Conservation (phyloP, 2,329 filamentous ascomycete species). For the Phoma herbarum region DNA sequence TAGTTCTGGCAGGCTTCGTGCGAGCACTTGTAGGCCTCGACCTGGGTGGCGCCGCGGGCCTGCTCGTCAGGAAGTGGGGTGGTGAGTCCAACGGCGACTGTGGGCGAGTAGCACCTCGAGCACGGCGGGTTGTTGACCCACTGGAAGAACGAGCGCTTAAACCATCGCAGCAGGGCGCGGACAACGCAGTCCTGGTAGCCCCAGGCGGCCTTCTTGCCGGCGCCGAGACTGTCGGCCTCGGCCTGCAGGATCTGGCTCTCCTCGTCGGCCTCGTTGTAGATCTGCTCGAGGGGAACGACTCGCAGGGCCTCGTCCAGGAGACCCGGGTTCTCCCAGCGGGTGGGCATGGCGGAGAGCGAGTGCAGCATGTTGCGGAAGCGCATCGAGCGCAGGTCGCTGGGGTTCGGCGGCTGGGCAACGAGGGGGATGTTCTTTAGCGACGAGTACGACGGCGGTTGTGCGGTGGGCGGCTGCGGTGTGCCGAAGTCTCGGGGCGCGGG, state of each 20-base stretch:
- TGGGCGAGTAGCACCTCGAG: constrained; percentile 80
- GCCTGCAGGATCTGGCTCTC: constrained; percentile 88
- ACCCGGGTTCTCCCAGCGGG: constrained; percentile 95
- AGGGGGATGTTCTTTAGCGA: constrained; percentile 71
- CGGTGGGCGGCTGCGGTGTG: constrained; percentile 48
- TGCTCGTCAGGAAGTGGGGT: constrained; percentile 87
- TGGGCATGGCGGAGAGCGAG: constrained; percentile 85
- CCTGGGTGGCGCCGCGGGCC: constrained; percentile 83
- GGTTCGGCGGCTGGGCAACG: constrained; percentile 77
- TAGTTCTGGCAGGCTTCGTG: constrained; percentile 76
- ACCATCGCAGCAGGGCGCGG: constrained; percentile 90
- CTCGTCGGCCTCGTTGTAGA: constrained; percentile 94
- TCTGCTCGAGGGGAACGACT: constrained; percentile 84
- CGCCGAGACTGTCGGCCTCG: constrained; percentile 85
- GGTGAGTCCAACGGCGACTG: constrained; percentile 82
- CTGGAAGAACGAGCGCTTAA: constrained; percentile 91
- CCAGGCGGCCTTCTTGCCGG: constrained; percentile 84
- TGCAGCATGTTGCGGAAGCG: constrained; percentile 75
- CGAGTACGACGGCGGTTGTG: constrained; percentile 66
- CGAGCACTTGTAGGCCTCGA: constrained; percentile 91
- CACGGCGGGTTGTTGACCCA: constrained; percentile 97
- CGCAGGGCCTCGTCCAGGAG: constrained; percentile 90
- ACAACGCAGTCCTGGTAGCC: constrained; percentile 98
- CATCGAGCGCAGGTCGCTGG: constrained; percentile 61
- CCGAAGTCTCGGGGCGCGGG: constrained; percentile 61